Percentiles rank a stretch among this genome's conserved stretches.
These are phyloP conservation scores for sweet orange (Citrus sinensis) DNA, from an alignment of 345 rosid genomes.

Conservation along the genomic window DNA sequence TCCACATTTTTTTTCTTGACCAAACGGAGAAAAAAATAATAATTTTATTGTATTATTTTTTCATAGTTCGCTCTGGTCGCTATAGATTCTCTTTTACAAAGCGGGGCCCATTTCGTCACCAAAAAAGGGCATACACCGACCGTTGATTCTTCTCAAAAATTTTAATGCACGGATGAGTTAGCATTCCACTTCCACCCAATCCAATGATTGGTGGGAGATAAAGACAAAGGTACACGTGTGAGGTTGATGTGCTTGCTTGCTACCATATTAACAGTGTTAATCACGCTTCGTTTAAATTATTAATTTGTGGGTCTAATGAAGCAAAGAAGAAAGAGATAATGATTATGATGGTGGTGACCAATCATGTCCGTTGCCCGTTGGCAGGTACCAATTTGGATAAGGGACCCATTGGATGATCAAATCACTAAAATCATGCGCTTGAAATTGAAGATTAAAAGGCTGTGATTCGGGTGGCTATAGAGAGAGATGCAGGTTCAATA, in stretches of 20 bases:
- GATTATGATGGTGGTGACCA: neutral
- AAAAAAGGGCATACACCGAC: neutral
- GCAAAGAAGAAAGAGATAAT: neutral
- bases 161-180: too few species aligned
- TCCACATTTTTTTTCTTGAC: neutral
- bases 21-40: neutral
- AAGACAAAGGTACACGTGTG: slow-evolving; percentile 4
- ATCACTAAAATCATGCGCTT: slow-evolving; percentile 13
- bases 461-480: neutral
- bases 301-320: neutral
- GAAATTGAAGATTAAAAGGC: slow-evolving; percentile 8
- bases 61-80: neutral
- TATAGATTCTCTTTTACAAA: neutral
- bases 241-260: neutral
- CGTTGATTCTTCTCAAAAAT: neutral
- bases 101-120: neutral
- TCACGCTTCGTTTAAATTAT: neutral
- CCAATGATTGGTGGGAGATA: slow-evolving; percentile 2
- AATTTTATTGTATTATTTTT: neutral
- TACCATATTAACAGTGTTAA: neutral
- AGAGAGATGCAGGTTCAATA: slow-evolving; percentile 1
- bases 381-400: slow-evolving; percentile 3
- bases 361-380: slow-evolving; percentile 28
- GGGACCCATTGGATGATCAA: slow-evolving; percentile 12
- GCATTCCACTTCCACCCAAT: neutral